Evolutionary conservation across 2,329 filamentous ascomycete genomes (phyloP).

Genomic region (Ramichloridium luteum): DNA sequence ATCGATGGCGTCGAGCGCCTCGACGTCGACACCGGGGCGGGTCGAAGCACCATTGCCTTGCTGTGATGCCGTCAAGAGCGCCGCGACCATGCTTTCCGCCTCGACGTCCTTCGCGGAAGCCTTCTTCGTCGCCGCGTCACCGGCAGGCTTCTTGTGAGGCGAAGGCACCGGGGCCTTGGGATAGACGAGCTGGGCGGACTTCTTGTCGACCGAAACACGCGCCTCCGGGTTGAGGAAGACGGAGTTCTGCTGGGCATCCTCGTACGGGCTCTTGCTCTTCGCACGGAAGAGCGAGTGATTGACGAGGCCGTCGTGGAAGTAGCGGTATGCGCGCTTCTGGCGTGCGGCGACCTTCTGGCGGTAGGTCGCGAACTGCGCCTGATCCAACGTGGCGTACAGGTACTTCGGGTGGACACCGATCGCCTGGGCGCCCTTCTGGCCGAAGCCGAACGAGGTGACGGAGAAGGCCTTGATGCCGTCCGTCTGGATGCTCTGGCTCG

Average conservation of each 20-base stretch:
- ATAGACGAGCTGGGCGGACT: constrained; percentile 67
- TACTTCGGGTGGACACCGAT: constrained; percentile 97
- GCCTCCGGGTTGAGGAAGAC: constrained; percentile 92
- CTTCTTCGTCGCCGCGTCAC: constrained; percentile 52
- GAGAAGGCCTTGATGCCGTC: constrained; percentile 98
- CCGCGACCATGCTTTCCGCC: constrained; percentile 60
- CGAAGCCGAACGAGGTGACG: constrained; percentile 97
- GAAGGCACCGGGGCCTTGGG: too few species aligned
- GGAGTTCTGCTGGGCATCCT: constrained; percentile 69
- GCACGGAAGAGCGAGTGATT: constrained; percentile 97
- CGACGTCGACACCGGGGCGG: constrained; percentile 87
- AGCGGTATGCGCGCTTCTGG: constrained; percentile 97
- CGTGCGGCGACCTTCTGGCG: constrained; percentile 77
- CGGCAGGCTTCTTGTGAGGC: neutral
- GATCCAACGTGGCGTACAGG: constrained; percentile 85
- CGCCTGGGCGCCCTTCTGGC: constrained; percentile 94
- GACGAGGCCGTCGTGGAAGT: constrained; percentile 96
- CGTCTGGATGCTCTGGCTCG: constrained; percentile 87
- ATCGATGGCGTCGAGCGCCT: constrained; percentile 77
- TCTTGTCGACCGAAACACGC: constrained; percentile 75
- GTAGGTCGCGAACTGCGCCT: constrained; percentile 71
- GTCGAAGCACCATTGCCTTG: constrained; percentile 37
- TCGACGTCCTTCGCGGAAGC: too few species aligned
- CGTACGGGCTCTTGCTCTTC: constrained; percentile 83
- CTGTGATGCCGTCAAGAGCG: constrained; percentile 46